These are phyloP conservation scores for Wilhelminamyces savonicus DNA, from an alignment of 805 yeast genomes.

Conservation along the genomic window DNA sequence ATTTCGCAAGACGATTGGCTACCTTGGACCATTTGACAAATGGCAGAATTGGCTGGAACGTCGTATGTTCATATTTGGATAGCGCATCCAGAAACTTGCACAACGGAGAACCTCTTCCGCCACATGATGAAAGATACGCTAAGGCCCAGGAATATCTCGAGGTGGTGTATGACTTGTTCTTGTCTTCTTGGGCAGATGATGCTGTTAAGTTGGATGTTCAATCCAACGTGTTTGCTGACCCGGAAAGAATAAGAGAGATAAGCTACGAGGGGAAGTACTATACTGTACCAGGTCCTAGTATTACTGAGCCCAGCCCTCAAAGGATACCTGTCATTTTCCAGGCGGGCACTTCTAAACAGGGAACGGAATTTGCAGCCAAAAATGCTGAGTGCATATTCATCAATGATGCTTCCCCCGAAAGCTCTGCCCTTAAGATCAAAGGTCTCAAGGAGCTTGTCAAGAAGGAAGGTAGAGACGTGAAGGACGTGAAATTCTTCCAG, in stretches of 20 bases:
- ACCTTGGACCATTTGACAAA: constrained; percentile 2
- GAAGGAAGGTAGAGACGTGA: not conserved
- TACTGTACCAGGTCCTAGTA: constrained; percentile 2
- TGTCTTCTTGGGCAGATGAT: constrained; percentile 3
- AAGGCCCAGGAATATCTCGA: constrained; percentile 1
- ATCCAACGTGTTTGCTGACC: constrained; percentile 1
- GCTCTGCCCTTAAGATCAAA: not conserved
- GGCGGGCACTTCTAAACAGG: constrained; percentile 1
- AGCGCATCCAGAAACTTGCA: constrained; percentile 2
- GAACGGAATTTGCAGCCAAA: constrained; percentile 1
- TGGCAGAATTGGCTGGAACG: constrained; percentile 2
- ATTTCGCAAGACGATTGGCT: constrained; percentile 2
- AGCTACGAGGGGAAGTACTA: constrained; percentile 1
- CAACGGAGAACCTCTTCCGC: constrained; percentile 1
- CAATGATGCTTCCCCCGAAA: constrained; percentile 1
- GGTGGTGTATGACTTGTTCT: constrained; percentile 1
- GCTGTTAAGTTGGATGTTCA: constrained; percentile 2
- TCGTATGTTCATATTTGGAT: constrained; percentile 1
- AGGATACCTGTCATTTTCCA: constrained; percentile 2
- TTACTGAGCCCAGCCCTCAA: constrained; percentile 2
- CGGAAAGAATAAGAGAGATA: constrained; percentile 1
- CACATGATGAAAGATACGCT: constrained; percentile 2
- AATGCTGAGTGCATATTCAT: constrained; percentile 2
- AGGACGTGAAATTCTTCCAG: constrained; percentile 1
- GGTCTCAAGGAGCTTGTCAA: constrained; percentile 1